Percentiles rank a stretch among this genome's conserved stretches.
Conservation (phyloP, 495 filamentous ascomycete species). For the Letharia lupina region DNA sequence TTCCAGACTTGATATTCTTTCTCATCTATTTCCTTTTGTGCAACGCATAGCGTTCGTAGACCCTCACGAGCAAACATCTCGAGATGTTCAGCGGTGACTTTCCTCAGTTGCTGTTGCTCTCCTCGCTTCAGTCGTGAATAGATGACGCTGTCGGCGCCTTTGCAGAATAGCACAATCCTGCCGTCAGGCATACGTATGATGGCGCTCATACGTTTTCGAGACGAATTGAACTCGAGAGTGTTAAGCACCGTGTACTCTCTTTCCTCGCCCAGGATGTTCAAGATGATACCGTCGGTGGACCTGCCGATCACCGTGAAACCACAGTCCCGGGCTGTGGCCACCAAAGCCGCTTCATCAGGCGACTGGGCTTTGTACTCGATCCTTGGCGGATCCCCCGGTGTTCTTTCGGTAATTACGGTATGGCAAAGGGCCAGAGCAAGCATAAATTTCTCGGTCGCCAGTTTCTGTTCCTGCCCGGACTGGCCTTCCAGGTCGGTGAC, state of each 20-base stretch:
- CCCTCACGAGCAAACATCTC: conserved; percentile 96
- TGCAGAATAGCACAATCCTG: conserved; percentile 88
- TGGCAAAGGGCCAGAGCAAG: conserved; percentile 90
- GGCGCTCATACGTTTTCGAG: conserved; percentile 95
- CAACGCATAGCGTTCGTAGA: conserved; percentile 89
- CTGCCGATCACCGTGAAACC: conserved; percentile 92
- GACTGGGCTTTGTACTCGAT: conserved; percentile 97
- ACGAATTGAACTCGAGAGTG: conserved; percentile 95
- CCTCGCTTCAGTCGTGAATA: conserved; percentile 84
- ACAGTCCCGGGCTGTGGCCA: conserved; percentile 88
- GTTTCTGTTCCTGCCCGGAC: conserved; percentile 66
- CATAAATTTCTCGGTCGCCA: conserved; percentile 85
- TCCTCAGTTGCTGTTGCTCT: conserved; percentile 75
- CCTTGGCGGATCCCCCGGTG: conserved; percentile 77
- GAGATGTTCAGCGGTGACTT: conserved; percentile 80
- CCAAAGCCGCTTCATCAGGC: conserved; percentile 92
- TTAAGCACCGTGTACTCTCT: conserved; percentile 80
- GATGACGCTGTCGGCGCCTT: conserved; percentile 95
- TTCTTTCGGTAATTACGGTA: conserved; percentile 85
- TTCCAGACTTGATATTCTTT: conserved; percentile 83
- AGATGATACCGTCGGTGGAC: conserved; percentile 62
- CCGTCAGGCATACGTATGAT: conserved; percentile 96
- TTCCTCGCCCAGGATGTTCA: conserved; percentile 84
- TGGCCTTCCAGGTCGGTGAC: conserved; percentile 70
- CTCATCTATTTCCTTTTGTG: conserved; percentile 74